These are phyloP conservation scores for Diaporthe ampelina DNA, from an alignment of 2,329 filamentous ascomycete genomes.

Conservation along the genomic window DNA sequence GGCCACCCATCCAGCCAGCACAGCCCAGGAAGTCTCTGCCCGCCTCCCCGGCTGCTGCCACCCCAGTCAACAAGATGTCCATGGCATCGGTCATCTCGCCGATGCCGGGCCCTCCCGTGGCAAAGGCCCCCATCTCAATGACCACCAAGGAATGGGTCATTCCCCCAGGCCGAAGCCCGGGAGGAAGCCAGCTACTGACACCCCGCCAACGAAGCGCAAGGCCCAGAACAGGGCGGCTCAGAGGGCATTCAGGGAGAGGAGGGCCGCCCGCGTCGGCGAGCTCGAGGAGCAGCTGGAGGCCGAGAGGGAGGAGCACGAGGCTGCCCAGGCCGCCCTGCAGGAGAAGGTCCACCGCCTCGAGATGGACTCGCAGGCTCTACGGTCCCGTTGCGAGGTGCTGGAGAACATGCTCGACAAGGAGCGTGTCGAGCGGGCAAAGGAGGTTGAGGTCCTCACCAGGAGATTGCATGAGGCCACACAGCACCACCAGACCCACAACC, in stretches of 20 bases:
- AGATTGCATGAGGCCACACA: conserved; percentile 40
- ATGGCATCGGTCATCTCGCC: conserved; percentile 64
- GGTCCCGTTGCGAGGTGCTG: conserved; percentile 71
- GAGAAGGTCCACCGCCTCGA: conserved; percentile 73
- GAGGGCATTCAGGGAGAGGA: conserved; percentile 88
- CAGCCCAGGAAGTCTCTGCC: conserved; percentile 40
- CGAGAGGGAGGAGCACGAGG: conserved; percentile 69
- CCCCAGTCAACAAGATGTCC: conserved; percentile 57
- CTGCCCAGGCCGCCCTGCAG: conserved; percentile 69
- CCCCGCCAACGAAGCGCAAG: conserved; percentile 92
- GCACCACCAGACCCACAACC: neutral
- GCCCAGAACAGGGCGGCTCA: conserved; percentile 95
- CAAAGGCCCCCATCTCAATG: conserved; percentile 67
- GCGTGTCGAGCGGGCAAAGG: conserved; percentile 59
- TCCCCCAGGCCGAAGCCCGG: conserved; percentile 90
- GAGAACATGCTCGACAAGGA: conserved; percentile 75
- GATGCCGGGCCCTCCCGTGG: conserved; percentile 54
- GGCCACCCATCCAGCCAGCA: conserved; percentile 38
- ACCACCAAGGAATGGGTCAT: conserved; percentile 90
- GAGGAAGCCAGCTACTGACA: conserved; percentile 93
- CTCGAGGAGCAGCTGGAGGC: conserved; percentile 77
- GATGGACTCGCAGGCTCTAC: conserved; percentile 75
- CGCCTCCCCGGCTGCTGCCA: conserved; percentile 30
- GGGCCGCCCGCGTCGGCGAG: conserved; percentile 86
- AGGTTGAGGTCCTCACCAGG: conserved; percentile 38